These are phyloP conservation scores for Buxus sempervirens DNA, from an alignment of 164 flowering plant genomes.

Conservation along the genomic window DNA sequence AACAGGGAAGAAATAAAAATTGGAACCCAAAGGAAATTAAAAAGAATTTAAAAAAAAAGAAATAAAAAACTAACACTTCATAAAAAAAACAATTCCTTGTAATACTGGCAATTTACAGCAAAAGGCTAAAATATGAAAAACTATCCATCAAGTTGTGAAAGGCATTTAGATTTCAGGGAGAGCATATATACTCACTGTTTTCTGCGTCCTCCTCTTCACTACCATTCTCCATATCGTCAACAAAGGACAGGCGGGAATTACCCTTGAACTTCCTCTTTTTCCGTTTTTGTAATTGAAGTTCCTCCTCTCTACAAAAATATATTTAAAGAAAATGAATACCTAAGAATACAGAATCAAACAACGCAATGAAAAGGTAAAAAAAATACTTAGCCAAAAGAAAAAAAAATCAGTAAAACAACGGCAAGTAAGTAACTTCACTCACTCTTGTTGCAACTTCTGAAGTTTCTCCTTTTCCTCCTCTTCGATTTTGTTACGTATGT, in stretches of 20 bases:
- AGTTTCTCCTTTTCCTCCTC: conserved; percentile 99
- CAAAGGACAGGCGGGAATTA: conserved; percentile 67
- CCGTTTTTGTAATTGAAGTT: conserved; percentile 75
- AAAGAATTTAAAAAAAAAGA: no score
- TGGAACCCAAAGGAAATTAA: no score
- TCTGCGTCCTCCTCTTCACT: conserved; percentile 72
- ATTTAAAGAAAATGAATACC: not conserved
- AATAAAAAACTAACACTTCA: no score
- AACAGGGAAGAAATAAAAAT: no score
- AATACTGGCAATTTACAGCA: no score
- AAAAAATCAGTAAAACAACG: not conserved
- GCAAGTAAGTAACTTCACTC: conserved; percentile 24
- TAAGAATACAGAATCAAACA: not conserved
- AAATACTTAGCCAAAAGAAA: no score
- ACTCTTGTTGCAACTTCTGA: conserved; percentile 94
- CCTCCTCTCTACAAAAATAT: conserved; percentile 62
- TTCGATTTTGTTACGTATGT: conserved; percentile 77
- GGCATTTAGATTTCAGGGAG: not conserved
- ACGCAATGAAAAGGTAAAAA: not conserved
- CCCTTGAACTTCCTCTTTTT: conserved; percentile 83
- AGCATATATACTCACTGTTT: conserved; percentile 31
- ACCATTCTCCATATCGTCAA: conserved; percentile 75
- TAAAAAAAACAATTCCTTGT: no score
- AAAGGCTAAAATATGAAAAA: no score
- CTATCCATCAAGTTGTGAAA: no score